These are phyloP conservation scores for Malus sieversii DNA, from an alignment of 306 rosid species.

Conservation along the genomic window DNA sequence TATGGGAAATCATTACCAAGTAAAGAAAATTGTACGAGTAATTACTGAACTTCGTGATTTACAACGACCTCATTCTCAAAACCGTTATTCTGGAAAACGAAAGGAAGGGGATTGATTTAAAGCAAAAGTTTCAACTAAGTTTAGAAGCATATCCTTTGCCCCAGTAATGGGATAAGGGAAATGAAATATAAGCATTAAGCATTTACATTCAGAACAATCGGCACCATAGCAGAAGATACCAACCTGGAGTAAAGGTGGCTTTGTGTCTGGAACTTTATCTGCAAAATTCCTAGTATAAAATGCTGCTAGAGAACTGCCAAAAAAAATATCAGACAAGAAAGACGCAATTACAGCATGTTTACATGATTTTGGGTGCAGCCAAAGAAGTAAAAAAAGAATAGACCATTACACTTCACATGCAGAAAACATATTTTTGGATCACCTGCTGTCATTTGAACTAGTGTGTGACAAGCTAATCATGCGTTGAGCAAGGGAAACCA, in stretches of 20 bases:
- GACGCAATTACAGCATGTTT: not conserved
- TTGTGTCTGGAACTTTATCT: constrained; percentile 68
- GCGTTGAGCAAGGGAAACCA: constrained; percentile 96
- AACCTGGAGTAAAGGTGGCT: constrained; percentile 91
- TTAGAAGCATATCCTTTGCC: not conserved
- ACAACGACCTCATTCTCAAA: not conserved
- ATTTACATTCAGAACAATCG: constrained; percentile 11
- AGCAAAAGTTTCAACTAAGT: not conserved
- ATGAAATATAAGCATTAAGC: not conserved
- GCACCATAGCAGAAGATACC: not conserved
- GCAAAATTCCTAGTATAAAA: constrained; percentile 83
- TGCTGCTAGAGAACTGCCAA: constrained; percentile 92
- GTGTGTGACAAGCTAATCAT: constrained; percentile 78
- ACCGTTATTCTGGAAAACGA: not conserved
- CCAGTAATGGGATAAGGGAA: not conserved
- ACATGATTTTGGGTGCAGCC: not conserved
- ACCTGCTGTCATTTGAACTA: constrained; percentile 92
- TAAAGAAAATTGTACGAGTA: not conserved
- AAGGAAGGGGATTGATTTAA: not conserved
- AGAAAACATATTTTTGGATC: constrained; percentile 1
- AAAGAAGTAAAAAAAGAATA: not conserved
- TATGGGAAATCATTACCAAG: not conserved
- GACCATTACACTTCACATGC: not conserved
- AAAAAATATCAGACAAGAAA: not conserved
- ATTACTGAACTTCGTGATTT: not conserved